phyloP scores from a whole-genome alignment of 2,329 filamentous ascomycete genomes.

The Talaromyces rugulosus region DNA sequence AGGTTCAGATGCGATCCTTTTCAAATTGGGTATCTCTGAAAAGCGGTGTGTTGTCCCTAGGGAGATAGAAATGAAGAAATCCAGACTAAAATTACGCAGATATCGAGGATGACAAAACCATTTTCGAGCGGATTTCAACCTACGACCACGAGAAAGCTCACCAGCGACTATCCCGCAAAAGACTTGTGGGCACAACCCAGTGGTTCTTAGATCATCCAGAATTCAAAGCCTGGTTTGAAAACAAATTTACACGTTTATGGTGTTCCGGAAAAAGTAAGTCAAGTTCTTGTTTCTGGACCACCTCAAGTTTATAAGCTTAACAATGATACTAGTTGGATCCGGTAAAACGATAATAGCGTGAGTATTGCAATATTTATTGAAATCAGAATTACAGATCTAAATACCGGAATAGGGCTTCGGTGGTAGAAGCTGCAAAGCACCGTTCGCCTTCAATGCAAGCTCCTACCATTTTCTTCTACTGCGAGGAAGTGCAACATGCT shows the following conservation, averaged over 20 bases:
- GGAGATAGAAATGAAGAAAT: background rate
- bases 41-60: background rate
- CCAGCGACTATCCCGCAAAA: conserved; percentile 17
- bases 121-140: conserved; percentile 15
- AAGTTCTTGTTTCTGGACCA: background rate
- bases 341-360: conserved; percentile 9
- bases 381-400: background rate
- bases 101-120: background rate
- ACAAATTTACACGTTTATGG: conserved; percentile 15
- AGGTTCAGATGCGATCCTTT: background rate
- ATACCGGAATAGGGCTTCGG: background rate
- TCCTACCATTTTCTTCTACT: conserved; percentile 18
- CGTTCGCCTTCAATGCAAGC: background rate
- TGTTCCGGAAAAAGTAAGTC: conserved; percentile 20
- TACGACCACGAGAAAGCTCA: conserved; percentile 19
- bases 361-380: background rate
- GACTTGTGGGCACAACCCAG: conserved; percentile 17
- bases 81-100: background rate
- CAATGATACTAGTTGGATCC: background rate
- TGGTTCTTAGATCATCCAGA: conserved; percentile 15
- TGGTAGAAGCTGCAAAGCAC: conserved; percentile 16
- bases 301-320: background rate
- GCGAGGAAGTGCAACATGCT: conserved; percentile 13
- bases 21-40: background rate
- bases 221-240: conserved; percentile 18